These are phyloP conservation scores for Austroboletus eburneus DNA, from an alignment of 768 basidiomycete genomes.

Conservation along the genomic window DNA sequence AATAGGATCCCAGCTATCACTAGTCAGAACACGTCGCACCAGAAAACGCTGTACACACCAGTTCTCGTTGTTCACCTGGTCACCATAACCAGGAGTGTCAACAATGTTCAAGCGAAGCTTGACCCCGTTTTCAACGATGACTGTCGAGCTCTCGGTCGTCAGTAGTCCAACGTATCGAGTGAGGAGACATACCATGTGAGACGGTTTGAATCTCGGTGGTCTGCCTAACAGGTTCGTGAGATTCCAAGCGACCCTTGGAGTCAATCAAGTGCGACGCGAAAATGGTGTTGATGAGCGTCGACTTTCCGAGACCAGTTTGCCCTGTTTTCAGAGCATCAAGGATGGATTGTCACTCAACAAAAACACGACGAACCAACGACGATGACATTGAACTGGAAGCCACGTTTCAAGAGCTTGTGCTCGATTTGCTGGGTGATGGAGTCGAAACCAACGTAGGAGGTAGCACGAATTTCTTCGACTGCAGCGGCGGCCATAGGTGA, in stretches of 20 bases:
- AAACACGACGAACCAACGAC: slow-evolving; percentile 70
- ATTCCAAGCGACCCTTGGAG: slow-evolving; percentile 87
- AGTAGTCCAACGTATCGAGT: background rate
- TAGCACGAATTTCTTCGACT: slow-evolving; percentile 79
- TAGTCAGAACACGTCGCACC: background rate
- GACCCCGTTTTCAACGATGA: slow-evolving; percentile 95
- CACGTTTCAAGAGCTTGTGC: slow-evolving; percentile 97
- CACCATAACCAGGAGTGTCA: slow-evolving; percentile 97
- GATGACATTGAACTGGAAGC: slow-evolving; percentile 99
- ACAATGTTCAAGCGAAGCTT: slow-evolving; percentile 94
- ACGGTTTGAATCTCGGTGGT: slow-evolving; percentile 96
- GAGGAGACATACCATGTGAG: slow-evolving; percentile 74
- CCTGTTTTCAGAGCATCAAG: slow-evolving; percentile 42
- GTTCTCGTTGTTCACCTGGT: slow-evolving; percentile 98
- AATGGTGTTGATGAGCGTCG: slow-evolving; percentile 97
- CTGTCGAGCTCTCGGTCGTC: slow-evolving; percentile 37
- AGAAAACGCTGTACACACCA: slow-evolving; percentile 53
- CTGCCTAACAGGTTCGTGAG: slow-evolving; percentile 87
- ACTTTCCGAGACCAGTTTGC: slow-evolving; percentile 97
- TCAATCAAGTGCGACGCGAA: slow-evolving; percentile 98
- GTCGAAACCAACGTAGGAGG: slow-evolving; percentile 97
- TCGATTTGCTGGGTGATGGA: slow-evolving; percentile 97
- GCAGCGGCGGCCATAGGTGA: slow-evolving; percentile 48
- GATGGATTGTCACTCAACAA: background rate
- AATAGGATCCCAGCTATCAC: slow-evolving; percentile 93